Conservation (phyloP, 2,329 filamentous ascomycete species). For the Microcyclospora pomicola region DNA sequence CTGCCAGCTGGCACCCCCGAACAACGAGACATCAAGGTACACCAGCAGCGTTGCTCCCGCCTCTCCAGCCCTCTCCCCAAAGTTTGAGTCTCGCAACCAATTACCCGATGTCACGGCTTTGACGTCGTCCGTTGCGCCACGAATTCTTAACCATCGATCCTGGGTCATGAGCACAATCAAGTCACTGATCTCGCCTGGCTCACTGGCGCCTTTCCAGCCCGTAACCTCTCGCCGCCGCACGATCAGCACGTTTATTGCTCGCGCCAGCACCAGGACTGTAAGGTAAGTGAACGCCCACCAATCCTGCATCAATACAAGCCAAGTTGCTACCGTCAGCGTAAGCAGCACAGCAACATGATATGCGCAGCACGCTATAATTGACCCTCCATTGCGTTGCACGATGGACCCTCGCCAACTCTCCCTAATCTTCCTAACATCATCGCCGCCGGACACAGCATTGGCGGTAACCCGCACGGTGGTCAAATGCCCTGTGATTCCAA, state of each 20-base stretch:
- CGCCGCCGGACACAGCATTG: background rate
- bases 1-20: conserved; percentile 41
- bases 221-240: conserved; percentile 37
- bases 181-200: conserved; percentile 29
- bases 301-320: conserved; percentile 6
- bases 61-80: conserved; percentile 38
- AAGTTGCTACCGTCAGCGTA: background rate
- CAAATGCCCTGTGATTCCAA: conserved; percentile 17
- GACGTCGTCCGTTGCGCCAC: conserved; percentile 42
- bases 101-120: conserved; percentile 44
- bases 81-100: conserved; percentile 42
- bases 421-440: too few relatives aligned
- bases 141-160: conserved; percentile 39
- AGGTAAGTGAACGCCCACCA: conserved; percentile 35
- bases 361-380: background rate
- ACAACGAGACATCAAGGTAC: conserved; percentile 42
- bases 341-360: too few relatives aligned
- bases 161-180: conserved; percentile 41
- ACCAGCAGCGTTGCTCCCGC: conserved; percentile 43
- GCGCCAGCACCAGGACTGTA: conserved; percentile 38
- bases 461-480: conserved; percentile 13
- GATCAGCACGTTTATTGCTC: conserved; percentile 42
- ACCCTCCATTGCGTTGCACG: background rate
- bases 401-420: background rate
- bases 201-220: conserved; percentile 24